These are phyloP conservation scores for Metarhizium rileyi DNA, from an alignment of 2,329 filamentous ascomycete genomes.

Conservation along the genomic window DNA sequence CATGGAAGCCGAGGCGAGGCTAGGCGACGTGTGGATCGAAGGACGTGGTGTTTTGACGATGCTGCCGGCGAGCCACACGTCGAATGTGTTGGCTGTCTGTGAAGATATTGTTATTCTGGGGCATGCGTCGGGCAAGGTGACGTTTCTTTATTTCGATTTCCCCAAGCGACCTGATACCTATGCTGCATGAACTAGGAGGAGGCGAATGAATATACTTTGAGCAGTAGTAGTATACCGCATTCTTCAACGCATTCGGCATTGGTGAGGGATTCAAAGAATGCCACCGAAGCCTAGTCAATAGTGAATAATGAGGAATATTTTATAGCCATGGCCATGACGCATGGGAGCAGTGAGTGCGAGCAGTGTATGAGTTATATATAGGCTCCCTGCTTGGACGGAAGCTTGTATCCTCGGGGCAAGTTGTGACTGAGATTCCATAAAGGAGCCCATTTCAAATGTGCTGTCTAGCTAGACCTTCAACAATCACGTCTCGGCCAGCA, in stretches of 20 bases:
- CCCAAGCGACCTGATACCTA: slow-evolving; percentile 5
- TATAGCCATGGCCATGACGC: too few species aligned
- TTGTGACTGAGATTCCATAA: too few species aligned
- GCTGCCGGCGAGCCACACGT: slow-evolving; percentile 6
- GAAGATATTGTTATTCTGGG: slow-evolving; percentile 8
- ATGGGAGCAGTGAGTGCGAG: too few species aligned
- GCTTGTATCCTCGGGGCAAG: too few species aligned
- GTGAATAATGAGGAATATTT: not conserved
- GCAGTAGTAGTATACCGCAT: not conserved
- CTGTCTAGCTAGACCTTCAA: too few species aligned
- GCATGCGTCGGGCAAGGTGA: slow-evolving; percentile 9
- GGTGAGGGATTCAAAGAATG: not conserved
- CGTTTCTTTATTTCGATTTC: slow-evolving; percentile 9
- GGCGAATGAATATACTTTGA: not conserved
- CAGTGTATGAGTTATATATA: too few species aligned
- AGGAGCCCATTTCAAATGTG: too few species aligned
- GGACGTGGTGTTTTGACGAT: slow-evolving; percentile 6
- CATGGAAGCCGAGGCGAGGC: slow-evolving; percentile 7
- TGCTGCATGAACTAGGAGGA: not conserved
- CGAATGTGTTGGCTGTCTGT: slow-evolving; percentile 7
- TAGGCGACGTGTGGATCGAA: slow-evolving; percentile 9
- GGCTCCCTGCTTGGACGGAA: too few species aligned
- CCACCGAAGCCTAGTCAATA: not conserved
- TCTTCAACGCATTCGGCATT: not conserved
- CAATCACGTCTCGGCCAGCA: too few species aligned